Evolutionary conservation across 108 stramenopile species (phyloP).

Genomic region (Nannochloropsis gaditana): DNA sequence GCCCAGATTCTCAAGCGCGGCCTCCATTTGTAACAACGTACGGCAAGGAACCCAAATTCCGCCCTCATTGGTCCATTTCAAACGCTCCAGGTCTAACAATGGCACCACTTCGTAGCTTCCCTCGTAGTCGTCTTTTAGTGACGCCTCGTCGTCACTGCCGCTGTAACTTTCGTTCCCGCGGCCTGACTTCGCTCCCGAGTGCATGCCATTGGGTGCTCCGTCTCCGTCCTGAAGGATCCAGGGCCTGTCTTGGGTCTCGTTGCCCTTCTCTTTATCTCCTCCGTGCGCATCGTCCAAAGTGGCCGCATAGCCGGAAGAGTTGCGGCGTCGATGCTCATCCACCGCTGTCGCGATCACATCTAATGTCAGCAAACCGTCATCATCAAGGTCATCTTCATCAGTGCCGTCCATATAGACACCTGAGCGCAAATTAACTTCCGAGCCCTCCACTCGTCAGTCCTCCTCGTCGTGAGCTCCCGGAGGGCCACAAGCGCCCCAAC

Average conservation of each 20-base stretch:
- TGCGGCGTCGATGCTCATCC: background rate
- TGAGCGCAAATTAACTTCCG: too few species aligned
- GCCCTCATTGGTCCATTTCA: background rate
- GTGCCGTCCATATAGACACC: too few species aligned
- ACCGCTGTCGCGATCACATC: background rate
- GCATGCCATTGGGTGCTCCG: too few species aligned
- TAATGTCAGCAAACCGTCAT: background rate
- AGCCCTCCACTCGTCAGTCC: too few species aligned
- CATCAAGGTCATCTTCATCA: background rate
- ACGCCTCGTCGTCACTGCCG: background rate
- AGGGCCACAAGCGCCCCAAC: too few species aligned
- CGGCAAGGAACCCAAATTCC: background rate
- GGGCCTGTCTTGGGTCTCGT: background rate
- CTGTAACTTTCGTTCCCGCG: background rate
- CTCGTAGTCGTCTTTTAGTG: background rate
- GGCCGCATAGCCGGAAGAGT: background rate
- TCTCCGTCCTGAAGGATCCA: too few species aligned
- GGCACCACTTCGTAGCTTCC: background rate
- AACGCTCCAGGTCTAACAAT: background rate
- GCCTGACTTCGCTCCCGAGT: too few species aligned
- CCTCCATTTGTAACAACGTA: background rate
- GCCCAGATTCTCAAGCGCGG: background rate
- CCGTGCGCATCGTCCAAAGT: background rate
- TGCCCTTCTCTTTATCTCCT: background rate
- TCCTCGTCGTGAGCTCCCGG: too few species aligned